A percentile compares a stretch with the other conserved stretches of the same genome.
phyloP scores from a whole-genome alignment of 2,329 filamentous ascomycete genomes.

The Penicillium capsulatum region DNA sequence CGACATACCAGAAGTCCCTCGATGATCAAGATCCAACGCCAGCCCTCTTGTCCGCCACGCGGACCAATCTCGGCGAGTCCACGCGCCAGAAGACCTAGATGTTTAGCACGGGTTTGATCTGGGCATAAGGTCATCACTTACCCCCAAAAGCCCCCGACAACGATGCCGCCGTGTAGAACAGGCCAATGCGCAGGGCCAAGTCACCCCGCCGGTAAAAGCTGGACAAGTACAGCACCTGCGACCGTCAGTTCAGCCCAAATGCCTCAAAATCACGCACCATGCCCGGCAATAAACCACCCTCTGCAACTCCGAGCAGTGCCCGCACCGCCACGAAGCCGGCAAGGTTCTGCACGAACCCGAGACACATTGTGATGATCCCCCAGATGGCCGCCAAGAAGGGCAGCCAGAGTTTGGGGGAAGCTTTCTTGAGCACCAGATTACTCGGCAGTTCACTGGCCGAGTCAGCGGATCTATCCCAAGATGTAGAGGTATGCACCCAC shows the following conservation, averaged over 20 bases:
- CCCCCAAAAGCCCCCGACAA: constrained; percentile 62
- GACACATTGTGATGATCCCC: constrained; percentile 53
- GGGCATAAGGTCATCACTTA: constrained; percentile 9
- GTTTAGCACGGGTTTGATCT: too few species aligned
- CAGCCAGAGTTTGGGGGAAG: constrained; percentile 59
- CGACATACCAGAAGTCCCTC: constrained; percentile 44
- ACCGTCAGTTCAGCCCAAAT: constrained; percentile 6
- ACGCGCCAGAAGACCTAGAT: constrained; percentile 54
- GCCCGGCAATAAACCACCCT: constrained; percentile 63
- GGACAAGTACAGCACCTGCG: constrained; percentile 60
- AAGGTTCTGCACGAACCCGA: constrained; percentile 38
- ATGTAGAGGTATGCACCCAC: constrained; percentile 26
- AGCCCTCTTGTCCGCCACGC: constrained; percentile 51
- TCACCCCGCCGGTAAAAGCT: constrained; percentile 58
- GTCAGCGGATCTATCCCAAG: constrained; percentile 1
- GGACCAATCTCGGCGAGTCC: constrained; percentile 59
- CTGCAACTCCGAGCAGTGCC: constrained; percentile 58
- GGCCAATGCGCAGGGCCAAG: constrained; percentile 59
- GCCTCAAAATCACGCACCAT: constrained; percentile 47
- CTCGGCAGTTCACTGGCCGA: constrained; percentile 56
- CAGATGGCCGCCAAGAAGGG: constrained; percentile 54
- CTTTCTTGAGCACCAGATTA: constrained; percentile 60
- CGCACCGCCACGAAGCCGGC: constrained; percentile 59
- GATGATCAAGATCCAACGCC: constrained; percentile 62
- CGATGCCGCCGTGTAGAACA: constrained; percentile 65